Evolutionary conservation across 2,329 filamentous ascomycete species (phyloP).

Genomic region (Simplicillium sp.): DNA sequence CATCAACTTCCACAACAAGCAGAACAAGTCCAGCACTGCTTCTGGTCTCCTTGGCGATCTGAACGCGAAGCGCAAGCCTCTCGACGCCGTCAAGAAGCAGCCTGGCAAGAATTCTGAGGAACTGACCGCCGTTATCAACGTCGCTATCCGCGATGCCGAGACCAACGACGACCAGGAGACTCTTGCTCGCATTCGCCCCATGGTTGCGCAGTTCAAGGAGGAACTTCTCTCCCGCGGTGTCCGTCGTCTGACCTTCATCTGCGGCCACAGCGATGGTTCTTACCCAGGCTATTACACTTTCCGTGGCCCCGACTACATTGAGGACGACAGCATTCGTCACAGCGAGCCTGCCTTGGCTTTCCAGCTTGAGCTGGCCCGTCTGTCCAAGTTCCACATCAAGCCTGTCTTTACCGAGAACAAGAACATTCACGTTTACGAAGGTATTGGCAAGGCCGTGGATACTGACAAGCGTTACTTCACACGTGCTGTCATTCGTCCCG

Average conservation of each 20-base stretch:
- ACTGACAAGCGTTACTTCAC: conserved; percentile 99
- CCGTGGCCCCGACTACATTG: conserved; percentile 80
- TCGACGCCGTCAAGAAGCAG: conserved; percentile 13
- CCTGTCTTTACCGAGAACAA: conserved; percentile 98
- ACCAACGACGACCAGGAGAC: conserved; percentile 73
- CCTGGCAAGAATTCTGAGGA: conserved; percentile 52
- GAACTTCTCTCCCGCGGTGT: conserved; percentile 76
- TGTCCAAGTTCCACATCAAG: conserved; percentile 96
- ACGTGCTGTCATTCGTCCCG: conserved; percentile 87
- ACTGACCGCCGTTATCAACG: conserved; percentile 83
- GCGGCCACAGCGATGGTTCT: conserved; percentile 84
- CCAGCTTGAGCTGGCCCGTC: conserved; percentile 90
- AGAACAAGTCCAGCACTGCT: conserved; percentile 43
- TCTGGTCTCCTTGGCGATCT: conserved; percentile 62
- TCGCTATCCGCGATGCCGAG: conserved; percentile 85
- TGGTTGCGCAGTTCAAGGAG: conserved; percentile 73
- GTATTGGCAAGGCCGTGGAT: conserved; percentile 85
- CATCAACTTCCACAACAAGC: conserved; percentile 54
- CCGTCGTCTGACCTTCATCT: conserved; percentile 91
- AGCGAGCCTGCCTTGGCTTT: conserved; percentile 93
- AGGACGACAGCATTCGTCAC: conserved; percentile 95
- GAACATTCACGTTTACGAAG: conserved; percentile 98
- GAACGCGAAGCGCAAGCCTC: conserved; percentile 58
- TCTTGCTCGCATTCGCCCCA: conserved; percentile 60
- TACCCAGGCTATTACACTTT: conserved; percentile 98